Evolutionary conservation across 2,329 filamentous ascomycete species (phyloP).

Genomic region (Beauveria sp.): DNA sequence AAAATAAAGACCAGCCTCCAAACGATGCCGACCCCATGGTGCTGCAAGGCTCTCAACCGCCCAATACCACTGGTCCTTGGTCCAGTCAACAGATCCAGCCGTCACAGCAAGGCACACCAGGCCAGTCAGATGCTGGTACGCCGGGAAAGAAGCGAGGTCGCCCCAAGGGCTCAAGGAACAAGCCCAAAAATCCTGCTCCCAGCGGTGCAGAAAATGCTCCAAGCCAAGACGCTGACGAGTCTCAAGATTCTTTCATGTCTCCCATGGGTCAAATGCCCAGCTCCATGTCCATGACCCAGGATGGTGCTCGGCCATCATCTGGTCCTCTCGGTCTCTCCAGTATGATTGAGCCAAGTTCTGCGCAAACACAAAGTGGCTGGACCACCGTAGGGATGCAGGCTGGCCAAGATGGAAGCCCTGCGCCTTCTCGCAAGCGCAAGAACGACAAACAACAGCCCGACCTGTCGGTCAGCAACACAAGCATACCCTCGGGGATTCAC

Average conservation of each 20-base stretch:
- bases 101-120: conserved; percentile 12
- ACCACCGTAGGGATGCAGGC: conserved; percentile 1
- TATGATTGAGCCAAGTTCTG: conserved; percentile 2
- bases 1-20: conserved; percentile 32
- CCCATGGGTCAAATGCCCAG: conserved; percentile 2
- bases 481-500: background rate
- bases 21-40: background rate
- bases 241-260: conserved; percentile 7
- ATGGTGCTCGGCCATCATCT: background rate
- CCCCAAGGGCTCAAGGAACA: conserved; percentile 40
- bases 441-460: background rate
- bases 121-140: conserved; percentile 13
- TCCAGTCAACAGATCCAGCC: background rate
- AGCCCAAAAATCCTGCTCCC: conserved; percentile 20
- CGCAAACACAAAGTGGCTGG: conserved; percentile 5
- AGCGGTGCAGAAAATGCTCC: background rate
- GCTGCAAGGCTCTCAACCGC: conserved; percentile 1
- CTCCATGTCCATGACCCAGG: conserved; percentile 1
- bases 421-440: conserved; percentile 4
- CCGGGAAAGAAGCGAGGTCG: conserved; percentile 28
- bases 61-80: background rate
- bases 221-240: background rate
- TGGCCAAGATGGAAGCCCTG: background rate
- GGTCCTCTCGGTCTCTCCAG: conserved; percentile 1
- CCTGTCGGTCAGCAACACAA: background rate